Evolutionary conservation across 768 basidiomycete genomes (phyloP).

Genomic region (Russula lepida): DNA sequence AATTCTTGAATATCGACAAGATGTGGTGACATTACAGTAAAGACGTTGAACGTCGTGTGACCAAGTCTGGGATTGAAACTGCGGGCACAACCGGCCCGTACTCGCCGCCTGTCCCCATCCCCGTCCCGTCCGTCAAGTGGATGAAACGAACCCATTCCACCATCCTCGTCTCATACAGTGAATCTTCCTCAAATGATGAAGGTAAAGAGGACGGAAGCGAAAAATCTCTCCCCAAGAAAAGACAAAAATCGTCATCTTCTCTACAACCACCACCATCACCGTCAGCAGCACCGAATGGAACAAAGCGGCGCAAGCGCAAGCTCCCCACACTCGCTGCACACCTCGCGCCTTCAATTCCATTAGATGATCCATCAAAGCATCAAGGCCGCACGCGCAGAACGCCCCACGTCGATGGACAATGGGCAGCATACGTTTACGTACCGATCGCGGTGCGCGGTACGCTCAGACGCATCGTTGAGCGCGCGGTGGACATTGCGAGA

Average conservation of each 20-base stretch:
- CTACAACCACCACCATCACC: not conserved
- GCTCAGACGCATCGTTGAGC: slow-evolving; percentile 40
- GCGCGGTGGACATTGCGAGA: slow-evolving; percentile 40
- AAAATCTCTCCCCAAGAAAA: not conserved
- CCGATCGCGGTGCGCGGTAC: slow-evolving; percentile 41
- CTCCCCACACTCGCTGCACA: slow-evolving; percentile 50
- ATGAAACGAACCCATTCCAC: slow-evolving; percentile 15
- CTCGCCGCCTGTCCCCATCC: no score
- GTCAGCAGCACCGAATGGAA: not conserved
- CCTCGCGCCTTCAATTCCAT: slow-evolving; percentile 40
- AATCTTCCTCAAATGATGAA: slow-evolving; percentile 7
- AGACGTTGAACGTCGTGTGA: no score
- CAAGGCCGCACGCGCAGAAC: slow-evolving; percentile 71
- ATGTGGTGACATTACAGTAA: no score
- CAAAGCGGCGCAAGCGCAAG: slow-evolving; percentile 36
- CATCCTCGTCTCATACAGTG: slow-evolving; percentile 13
- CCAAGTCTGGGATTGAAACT: no score
- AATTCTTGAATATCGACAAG: no score
- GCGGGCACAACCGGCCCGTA: no score
- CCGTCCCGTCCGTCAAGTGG: not conserved
- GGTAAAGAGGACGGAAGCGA: not conserved
- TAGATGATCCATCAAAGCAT: slow-evolving; percentile 71
- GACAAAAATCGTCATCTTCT: not conserved
- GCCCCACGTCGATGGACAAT: slow-evolving; percentile 85
- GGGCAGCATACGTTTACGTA: slow-evolving; percentile 69